A percentile compares a stretch with the other conserved stretches of the same genome.
Conservation (phyloP, 2,329 filamentous ascomycete genomes). For the Hymenoscyphus linearis region DNA sequence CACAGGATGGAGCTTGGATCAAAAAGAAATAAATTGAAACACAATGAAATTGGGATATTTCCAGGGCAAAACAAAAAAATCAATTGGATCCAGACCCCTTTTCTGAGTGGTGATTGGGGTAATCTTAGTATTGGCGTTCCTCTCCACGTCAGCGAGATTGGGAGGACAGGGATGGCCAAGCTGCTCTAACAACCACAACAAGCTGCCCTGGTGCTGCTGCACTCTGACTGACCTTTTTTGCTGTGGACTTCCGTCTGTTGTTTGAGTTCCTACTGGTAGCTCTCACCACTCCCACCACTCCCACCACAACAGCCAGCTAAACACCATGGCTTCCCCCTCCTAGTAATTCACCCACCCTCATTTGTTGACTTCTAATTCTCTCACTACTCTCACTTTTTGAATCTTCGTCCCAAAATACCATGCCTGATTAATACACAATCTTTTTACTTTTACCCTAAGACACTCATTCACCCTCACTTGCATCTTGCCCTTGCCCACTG, state of each 20-base stretch:
- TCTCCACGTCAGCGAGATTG: background rate
- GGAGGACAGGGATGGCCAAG: background rate
- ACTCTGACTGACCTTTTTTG: background rate
- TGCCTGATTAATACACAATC: slow-evolving; percentile 21
- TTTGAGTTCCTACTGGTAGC: background rate
- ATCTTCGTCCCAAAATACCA: slow-evolving; percentile 9
- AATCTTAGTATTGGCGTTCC: background rate
- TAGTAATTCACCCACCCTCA: slow-evolving; percentile 7
- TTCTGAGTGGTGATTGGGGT: background rate
- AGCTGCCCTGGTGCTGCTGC: background rate
- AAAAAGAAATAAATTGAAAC: background rate
- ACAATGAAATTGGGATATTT: background rate
- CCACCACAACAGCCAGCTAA: too few species aligned
- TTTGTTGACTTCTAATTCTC: background rate
- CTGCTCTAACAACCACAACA: background rate
- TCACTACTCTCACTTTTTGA: slow-evolving; percentile 8
- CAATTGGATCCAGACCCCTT: background rate
- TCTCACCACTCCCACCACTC: background rate
- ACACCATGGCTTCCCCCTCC: slow-evolving; percentile 15
- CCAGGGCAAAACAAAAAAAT: background rate
- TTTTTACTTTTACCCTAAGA: slow-evolving; percentile 8
- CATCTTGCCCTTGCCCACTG: slow-evolving; percentile 18
- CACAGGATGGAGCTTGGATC: background rate
- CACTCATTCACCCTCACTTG: background rate
- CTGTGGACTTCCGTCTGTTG: background rate